A percentile compares a stretch with the other conserved stretches of the same genome.
Evolutionary conservation across 2,329 filamentous ascomycete species (phyloP).

Genomic region (Pseudogymnoascus sp.): DNA sequence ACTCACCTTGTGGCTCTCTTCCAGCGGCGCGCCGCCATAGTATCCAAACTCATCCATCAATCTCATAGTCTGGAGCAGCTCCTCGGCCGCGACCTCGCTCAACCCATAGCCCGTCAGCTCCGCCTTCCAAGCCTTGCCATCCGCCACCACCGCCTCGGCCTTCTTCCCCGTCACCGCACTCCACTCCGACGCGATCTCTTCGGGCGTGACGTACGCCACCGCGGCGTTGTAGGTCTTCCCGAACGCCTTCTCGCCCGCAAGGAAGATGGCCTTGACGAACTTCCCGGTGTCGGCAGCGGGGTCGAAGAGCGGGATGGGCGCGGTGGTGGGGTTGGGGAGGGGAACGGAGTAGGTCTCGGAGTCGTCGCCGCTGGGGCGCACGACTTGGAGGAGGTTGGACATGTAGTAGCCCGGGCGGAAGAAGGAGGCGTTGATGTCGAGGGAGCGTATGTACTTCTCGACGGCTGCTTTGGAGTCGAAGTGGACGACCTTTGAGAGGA

Average conservation of each 20-base stretch:
- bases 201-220: conserved; percentile 32
- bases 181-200: conserved; percentile 34
- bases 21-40: conserved; percentile 37
- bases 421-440: conserved; percentile 39
- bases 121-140: conserved; percentile 34
- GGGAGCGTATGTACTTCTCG: conserved; percentile 29
- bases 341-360: conserved; percentile 19
- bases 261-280: conserved; percentile 26
- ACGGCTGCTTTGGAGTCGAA: conserved; percentile 32
- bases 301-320: conserved; percentile 28
- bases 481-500: conserved; percentile 32
- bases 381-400: conserved; percentile 34
- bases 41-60: conserved; percentile 45
- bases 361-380: conserved; percentile 23
- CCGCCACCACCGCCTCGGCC: conserved; percentile 29
- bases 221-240: conserved; percentile 37
- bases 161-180: conserved; percentile 32
- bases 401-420: conserved; percentile 43
- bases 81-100: conserved; percentile 35
- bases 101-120: conserved; percentile 28
- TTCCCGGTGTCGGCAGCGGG: conserved; percentile 29
- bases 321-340: conserved; percentile 22
- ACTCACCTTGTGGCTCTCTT: conserved; percentile 27
- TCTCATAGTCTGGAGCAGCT: conserved; percentile 45
- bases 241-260: conserved; percentile 30